A percentile compares a stretch with the other conserved stretches of the same genome.
Evolutionary conservation across 495 filamentous ascomycete species (phyloP).

Genomic region (Penicillium cinerascens): DNA sequence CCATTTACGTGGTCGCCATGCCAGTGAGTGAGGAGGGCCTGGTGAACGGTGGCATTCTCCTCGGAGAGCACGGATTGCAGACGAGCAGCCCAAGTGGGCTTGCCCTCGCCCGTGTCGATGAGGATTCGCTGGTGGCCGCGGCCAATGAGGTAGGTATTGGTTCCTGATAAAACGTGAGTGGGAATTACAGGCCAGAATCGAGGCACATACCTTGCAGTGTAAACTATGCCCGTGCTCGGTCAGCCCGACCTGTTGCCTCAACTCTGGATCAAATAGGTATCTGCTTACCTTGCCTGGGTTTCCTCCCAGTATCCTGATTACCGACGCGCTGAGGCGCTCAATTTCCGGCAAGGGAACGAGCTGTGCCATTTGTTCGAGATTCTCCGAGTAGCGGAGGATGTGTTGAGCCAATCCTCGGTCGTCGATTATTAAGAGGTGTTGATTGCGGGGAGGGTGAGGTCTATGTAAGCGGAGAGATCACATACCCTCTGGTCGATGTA

Average conservation of each 20-base stretch:
- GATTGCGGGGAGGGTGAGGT: neutral
- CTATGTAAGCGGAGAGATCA: neutral
- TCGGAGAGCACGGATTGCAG: slow-evolving; percentile 59
- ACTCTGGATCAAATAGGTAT: neutral
- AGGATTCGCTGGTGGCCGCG: slow-evolving; percentile 63
- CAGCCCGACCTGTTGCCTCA: slow-evolving; percentile 3
- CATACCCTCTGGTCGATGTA: neutral
- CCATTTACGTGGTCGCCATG: slow-evolving; percentile 84
- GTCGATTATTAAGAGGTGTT: neutral
- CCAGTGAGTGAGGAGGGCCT: slow-evolving; percentile 81
- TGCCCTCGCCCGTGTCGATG: slow-evolving; percentile 77
- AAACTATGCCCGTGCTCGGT: slow-evolving; percentile 29
- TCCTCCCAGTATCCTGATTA: slow-evolving; percentile 73
- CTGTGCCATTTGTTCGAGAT: slow-evolving; percentile 37
- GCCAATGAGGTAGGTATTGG: slow-evolving; percentile 85
- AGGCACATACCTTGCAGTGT: slow-evolving; percentile 47
- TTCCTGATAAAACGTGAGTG: slow-evolving; percentile 46
- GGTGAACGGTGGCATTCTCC: slow-evolving; percentile 62
- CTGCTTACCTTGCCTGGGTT: slow-evolving; percentile 70
- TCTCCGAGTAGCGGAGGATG: neutral
- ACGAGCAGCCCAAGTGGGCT: slow-evolving; percentile 53
- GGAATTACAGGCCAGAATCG: neutral
- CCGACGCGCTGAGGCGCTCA: slow-evolving; percentile 59
- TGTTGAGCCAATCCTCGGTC: neutral
- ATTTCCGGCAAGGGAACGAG: slow-evolving; percentile 58